These are phyloP conservation scores for Lyophyllum shimeji DNA, from an alignment of 768 basidiomycete species.

Conservation along the genomic window DNA sequence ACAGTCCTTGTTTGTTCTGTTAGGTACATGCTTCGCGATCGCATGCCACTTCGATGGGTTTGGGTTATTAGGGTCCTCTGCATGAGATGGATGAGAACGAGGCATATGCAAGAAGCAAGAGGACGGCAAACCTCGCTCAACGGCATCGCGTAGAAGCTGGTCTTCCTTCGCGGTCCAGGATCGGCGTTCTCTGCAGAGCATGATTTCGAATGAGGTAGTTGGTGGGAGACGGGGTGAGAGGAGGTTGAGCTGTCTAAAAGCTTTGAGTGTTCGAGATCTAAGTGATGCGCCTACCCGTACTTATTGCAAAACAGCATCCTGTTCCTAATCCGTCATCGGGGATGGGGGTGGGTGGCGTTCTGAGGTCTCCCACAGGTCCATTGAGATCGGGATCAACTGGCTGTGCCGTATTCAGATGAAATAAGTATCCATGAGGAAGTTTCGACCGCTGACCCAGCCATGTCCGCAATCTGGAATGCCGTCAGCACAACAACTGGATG, in stretches of 20 bases:
- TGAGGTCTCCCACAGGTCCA: constrained; percentile 19
- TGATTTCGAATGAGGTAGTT: constrained; percentile 20
- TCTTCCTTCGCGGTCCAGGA: constrained; percentile 55
- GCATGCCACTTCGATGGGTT: constrained; percentile 65
- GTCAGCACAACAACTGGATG: constrained; percentile 21
- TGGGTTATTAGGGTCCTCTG: constrained; percentile 56
- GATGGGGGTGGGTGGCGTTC: constrained; percentile 25
- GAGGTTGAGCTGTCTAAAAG: constrained; percentile 14
- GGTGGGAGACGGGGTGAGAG: constrained; percentile 16
- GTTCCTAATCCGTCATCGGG: constrained; percentile 24
- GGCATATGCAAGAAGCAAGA: neutral
- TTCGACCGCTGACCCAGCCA: constrained; percentile 21
- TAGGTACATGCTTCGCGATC: constrained; percentile 61
- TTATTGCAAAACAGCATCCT: constrained; percentile 15
- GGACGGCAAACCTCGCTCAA: constrained; percentile 38
- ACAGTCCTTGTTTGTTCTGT: constrained; percentile 64
- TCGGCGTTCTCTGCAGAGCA: constrained; percentile 47
- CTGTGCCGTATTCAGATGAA: constrained; percentile 20
- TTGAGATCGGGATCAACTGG: constrained; percentile 23
- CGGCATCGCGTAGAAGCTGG: constrained; percentile 51
- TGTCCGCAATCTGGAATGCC: constrained; percentile 23
- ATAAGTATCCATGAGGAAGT: constrained; percentile 21
- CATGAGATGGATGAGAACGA: constrained; percentile 15
- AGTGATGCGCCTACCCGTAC: constrained; percentile 23
- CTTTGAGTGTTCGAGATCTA: constrained; percentile 17